Base-by-base conservation (phyloP, 2,329 filamentous ascomycete genomes). In the Phyllosticta capitalensis region DNA sequence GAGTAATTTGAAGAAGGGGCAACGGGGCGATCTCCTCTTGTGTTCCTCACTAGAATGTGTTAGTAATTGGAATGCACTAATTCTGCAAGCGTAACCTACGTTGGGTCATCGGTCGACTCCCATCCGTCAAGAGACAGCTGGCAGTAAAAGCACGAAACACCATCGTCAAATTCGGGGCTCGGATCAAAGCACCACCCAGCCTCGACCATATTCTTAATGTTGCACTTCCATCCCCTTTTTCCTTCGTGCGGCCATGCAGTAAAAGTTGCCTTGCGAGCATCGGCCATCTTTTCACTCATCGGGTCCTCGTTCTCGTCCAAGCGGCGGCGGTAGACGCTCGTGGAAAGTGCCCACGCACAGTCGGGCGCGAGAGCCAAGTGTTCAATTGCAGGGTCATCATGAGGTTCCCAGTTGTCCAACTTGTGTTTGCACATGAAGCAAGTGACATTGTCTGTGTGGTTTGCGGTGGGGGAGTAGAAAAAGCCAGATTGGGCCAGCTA, bases 171-270 rank as follows among this genome's bases (percentile, higher is more conserved):
- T 51, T 92, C 90, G 51, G 83, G 76, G 5, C 84, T 89, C 0
- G 94, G 92, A 22, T 91, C 95, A 74, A 92, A 96, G 69, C 88
- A 91, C 92, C 92, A 99, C 10, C 94, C 94, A 26, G 90, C 89
- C 64, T 92, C 89, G 33, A 90, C 90, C 77, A 97, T 86, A 85
- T 95, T 92, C 65, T 94, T 88, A 0, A 84, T 86, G 72, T 94
- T 95, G 76, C 90, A 95, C 64, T 89, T 85, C 91, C 91, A 96
- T 5, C 88, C 90, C 68, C 86, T 86, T 75, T 94, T 95, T 1
- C 79, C 79, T 64, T 99, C 92, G 67, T 99, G 89, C 0, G 92
- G 91, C 94, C 94, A 99, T 65, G 81, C 80, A n/a, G 79, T 83
- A 73, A 97, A 99, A 0, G 94, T 99, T 21, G 84, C 84, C 68